Base-by-base conservation (phyloP, 495 filamentous ascomycete genomes). In the Penicillium psychrofluorescens region DNA sequence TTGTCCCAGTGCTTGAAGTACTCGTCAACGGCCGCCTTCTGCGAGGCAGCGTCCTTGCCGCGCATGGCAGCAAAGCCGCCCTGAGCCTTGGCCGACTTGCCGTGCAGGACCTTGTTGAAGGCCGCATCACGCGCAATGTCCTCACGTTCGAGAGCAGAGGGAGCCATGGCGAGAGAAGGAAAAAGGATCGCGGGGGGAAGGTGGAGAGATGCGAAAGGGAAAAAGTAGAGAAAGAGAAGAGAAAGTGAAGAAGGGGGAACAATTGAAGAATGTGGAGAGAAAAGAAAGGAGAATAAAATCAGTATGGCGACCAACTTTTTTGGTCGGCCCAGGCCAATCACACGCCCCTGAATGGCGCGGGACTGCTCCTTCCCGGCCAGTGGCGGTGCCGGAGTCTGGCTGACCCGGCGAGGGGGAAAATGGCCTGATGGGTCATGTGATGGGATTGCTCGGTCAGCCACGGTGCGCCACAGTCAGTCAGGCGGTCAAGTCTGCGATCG, bases 1-100 rank as follows among this genome's bases (percentile, higher is more conserved):
- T 94, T 88, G 70, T 98, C 92, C 86, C 91, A 98, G 68, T 95
- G 95, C 81, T 96, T 98, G 81, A 95, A 97, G 73, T 98, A 98
- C 68, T 97, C 91, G 57, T 96, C 90, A 30, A 95, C 79, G 39
- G 92, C 91, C 38, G 87, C 79, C 70, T 90, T 80, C 63, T 97
- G 87, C 2, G 92, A 89, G 9, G 71, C 72, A 40, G 74, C 70
- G 66, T 91, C 84, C 71, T 98, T 98, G 55, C 75, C 73, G 44
- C 95, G 70, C 84, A 95, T 87, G 48, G 92, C 86, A 51, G 76
- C 67, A 56, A 96, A 77, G 56, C 88, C 88, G 54, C 81, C 86
- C 27, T 71, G 62, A 12, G 81, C 76, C 53, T 80, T 63, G 35
- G 88, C 74, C 13, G 88, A 87, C 56, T 85, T 85, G 62, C 91